Base-by-base conservation (phyloP, 2,329 filamentous ascomycete species). In the Penicillium sp. region DNA sequence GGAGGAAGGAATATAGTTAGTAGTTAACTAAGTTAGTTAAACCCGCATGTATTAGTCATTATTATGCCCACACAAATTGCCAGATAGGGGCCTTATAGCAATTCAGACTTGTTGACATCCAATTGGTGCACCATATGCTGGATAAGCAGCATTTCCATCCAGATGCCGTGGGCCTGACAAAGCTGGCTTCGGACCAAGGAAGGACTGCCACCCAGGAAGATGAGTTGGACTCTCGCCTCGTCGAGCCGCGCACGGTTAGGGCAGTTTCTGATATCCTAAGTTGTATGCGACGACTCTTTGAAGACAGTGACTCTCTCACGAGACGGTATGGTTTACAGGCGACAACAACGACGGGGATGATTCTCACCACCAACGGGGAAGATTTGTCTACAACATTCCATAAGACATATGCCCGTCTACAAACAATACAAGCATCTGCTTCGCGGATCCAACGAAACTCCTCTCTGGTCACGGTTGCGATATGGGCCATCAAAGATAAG, bases 401-500 rank as follows among this genome's bases (percentile, higher is more conserved):
- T 2, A 51, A 51, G 19, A 51, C 47, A 15, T 51, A 51, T 51
- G 47, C 10, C 10, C 47, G 30, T n/a, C 4, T 51, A 7, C 47
- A 51, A 2, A 28, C 17, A 51, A 8, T 51, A 7, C 47, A 51
- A 2, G 47, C 17, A 51, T 51, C 47, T 10, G 47, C 47, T 30
- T 51, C 47, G 47, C 30, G 15, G 26, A 51, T 51, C 19, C 47
- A 51, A 28, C 47, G 40, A 55, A 13, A 8, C 4, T 17, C 60
- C 17, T 19, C 60, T 13, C 8, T 62, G 38, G 42, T 35, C 22
- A 7, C 22, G 2, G 33, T 24, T 17, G 35, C 47, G 35, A 19
- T 33, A 24, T 63, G 62, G 62, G 60, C 60, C 22, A 50, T 64
- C 19, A 45, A 49, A 10, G 60, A 64, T 44, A 58, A 58, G 19